Percentiles rank a stretch among this genome's conserved stretches.
Conservation (phyloP, 2,329 filamentous ascomycete genomes). For the Dryadomyces sulphureus region DNA sequence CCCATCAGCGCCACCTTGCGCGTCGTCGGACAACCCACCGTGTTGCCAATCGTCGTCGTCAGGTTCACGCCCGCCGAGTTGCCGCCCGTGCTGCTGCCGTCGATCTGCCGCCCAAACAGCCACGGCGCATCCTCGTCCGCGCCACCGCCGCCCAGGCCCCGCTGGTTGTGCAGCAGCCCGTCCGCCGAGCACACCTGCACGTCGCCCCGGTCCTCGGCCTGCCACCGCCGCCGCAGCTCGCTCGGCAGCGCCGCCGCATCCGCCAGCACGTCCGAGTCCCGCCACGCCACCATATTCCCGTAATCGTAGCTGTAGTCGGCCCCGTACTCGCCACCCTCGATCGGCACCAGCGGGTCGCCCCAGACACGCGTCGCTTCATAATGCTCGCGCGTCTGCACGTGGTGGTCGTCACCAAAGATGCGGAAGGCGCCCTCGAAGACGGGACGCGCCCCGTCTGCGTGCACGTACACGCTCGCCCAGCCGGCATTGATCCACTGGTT, state of each 20-base stretch:
- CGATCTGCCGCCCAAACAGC: constrained; percentile 64
- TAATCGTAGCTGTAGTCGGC: too few relatives aligned
- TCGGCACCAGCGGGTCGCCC: constrained; percentile 54
- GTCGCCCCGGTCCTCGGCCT: constrained; percentile 16
- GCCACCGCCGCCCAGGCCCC: constrained; percentile 17
- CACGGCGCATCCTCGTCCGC: constrained; percentile 29
- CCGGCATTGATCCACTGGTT: constrained; percentile 59
- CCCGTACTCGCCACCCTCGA: constrained; percentile 32
- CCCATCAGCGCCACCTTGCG: constrained; percentile 84
- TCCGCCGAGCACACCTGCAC: constrained; percentile 50
- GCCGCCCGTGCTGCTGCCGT: constrained; percentile 43
- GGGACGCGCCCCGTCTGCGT: constrained; percentile 60
- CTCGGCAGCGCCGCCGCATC: constrained; percentile 22
- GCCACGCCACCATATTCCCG: constrained; percentile 91
- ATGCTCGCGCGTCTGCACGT: constrained; percentile 61
- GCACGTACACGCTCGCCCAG: constrained; percentile 72
- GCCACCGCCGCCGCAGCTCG: constrained; percentile 44
- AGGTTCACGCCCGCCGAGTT: constrained; percentile 73
- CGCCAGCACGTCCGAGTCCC: constrained; percentile 67
- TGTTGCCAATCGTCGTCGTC: constrained; percentile 61
- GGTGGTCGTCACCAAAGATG: constrained; percentile 68
- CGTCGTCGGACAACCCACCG: constrained; percentile 74
- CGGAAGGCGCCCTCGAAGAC: constrained; percentile 86
- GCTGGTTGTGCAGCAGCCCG: constrained; percentile 57
- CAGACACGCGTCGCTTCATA: constrained; percentile 59